Percentiles rank a stretch among this genome's conserved stretches.
These are phyloP conservation scores for Amanita rubescens DNA, from an alignment of 768 basidiomycete genomes.

Conservation along the genomic window DNA sequence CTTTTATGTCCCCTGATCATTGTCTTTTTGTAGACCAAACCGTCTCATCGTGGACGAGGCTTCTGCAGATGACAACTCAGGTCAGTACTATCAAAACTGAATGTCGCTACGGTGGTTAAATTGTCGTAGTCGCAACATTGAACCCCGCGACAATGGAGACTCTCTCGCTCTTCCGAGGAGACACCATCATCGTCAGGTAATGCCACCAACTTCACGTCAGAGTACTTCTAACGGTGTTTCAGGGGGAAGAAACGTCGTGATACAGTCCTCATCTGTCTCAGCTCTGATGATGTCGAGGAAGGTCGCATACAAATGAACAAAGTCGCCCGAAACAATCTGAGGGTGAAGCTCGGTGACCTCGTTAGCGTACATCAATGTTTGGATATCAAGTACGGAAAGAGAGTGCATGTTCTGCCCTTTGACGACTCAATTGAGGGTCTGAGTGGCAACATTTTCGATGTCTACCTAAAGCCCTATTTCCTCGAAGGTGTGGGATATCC, in stretches of 20 bases:
- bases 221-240: neutral
- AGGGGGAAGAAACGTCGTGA: conserved; percentile 98
- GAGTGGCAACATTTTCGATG: conserved; percentile 97
- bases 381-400: conserved; percentile 99
- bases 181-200: conserved; percentile 90
- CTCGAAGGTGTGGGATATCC: conserved; percentile 60
- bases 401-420: conserved; percentile 93
- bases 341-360: conserved; percentile 95
- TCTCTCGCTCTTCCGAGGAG: conserved; percentile 90
- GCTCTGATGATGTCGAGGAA: conserved; percentile 95
- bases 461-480: conserved; percentile 99
- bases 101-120: neutral
- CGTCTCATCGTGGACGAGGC: conserved; percentile 97
- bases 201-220: neutral
- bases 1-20: conserved; percentile 12
- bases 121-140: conserved; percentile 73
- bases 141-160: conserved; percentile 96
- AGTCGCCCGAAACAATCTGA: conserved; percentile 98
- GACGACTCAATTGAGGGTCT: conserved; percentile 98
- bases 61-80: conserved; percentile 92
- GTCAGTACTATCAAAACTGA: conserved; percentile 29
- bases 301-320: conserved; percentile 99
- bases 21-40: conserved; percentile 67
- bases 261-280: conserved; percentile 94
- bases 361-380: conserved; percentile 93